Evolutionary conservation across 805 yeast genomes (phyloP), one percentile per base, ranked within the genome.

Genomic region (Sugiyamaella boreocaroliniensis): DNA sequence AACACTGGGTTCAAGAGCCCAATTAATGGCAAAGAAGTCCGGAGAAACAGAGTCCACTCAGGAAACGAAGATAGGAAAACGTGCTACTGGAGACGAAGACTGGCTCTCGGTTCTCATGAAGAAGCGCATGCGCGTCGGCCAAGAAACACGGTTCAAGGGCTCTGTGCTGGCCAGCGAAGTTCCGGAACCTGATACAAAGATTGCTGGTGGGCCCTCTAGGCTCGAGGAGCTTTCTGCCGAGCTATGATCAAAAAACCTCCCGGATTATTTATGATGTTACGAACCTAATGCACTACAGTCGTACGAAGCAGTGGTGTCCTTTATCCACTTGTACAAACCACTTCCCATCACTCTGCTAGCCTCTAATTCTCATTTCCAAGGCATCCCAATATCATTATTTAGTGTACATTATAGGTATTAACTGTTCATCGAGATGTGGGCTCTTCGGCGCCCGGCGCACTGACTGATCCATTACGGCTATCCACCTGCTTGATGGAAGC

Each of bases 121-220:
- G 46, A 64, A 66, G 46, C 68, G 67, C 53, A 58, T 61, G 2
- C 56, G 64, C n/a, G 63, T 69, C 48, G 72, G 71, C 10, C 70
- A 67, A 29, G 68, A 62, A 46, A 56, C 59, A 41, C 52, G 62
- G 50, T 67, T 67, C 57, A 60, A 56, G 29, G 64, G 64, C 29
- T 66, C 72, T 10, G 59, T 64, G 11, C 55, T 68, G 58, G 50
- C 54, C 4, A 29, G 42, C 6, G 52, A 22, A 14, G 42, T 43
- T 29, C 44, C 43, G 1, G 32, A 45, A 19, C 37, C 43, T 2
- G 55, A 46, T 40, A 48, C 50, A 22, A 47, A 34, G 14, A 56
- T 61, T 19, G 58, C 56, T 29, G 64, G 64, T 20, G 64, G 62
- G n/a, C 62, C 62, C 1, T 18, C 47, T 3, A 41, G 45, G 11